Base-by-base conservation (phyloP, 140 eudicot species). In the Oenanthe javanica region DNA sequence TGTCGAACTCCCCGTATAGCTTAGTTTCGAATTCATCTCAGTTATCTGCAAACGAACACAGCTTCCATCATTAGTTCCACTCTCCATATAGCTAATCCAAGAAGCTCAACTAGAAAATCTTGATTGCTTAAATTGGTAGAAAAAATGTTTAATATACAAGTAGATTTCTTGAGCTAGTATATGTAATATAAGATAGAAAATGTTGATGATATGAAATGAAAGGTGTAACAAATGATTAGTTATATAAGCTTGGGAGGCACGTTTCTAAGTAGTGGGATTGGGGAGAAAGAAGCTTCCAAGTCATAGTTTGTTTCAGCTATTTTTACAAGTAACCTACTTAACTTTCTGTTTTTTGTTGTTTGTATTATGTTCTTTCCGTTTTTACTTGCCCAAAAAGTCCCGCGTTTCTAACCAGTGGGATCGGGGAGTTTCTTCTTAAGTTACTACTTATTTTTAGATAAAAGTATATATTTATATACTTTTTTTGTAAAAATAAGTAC, bases 31-130 rank as follows among this genome's bases (percentile, higher is more conserved):
- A 19, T 85, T 79, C 9, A 84, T 78, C 77, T 90, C 88, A 25
- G 79, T 51, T 1, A 92, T 87, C 72, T 88, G 91, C 69, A 93
- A 86, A 71, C 81, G 92, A 77, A 93, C 80, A 78, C 74, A 67
- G 74, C 91, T 87, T 55, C 83, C 87, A 81, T 87, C 84, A 73
- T 76, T 87, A 80, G 81, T 72, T 55, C 84, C 79, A 70, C 84
- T 83, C 77, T 87, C 85, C 96, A 89, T 92, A 43, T 21, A 52
- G 21, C 75, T 46, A 6, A 80, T 64, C 31, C 18, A 36, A 77
- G 11, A 63, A 63, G 16, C 23, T 23, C 6, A 63, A 36, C 38
- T 19, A 63, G 13, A 75, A 74, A 75, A 45, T 47, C 21, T 47
- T 75, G 51, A n/a, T 9, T 21, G 6, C 10, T 63, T 23, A 1